phyloP scores from a whole-genome alignment of 495 filamentous ascomycete genomes.

The Rusavskia elegans region DNA sequence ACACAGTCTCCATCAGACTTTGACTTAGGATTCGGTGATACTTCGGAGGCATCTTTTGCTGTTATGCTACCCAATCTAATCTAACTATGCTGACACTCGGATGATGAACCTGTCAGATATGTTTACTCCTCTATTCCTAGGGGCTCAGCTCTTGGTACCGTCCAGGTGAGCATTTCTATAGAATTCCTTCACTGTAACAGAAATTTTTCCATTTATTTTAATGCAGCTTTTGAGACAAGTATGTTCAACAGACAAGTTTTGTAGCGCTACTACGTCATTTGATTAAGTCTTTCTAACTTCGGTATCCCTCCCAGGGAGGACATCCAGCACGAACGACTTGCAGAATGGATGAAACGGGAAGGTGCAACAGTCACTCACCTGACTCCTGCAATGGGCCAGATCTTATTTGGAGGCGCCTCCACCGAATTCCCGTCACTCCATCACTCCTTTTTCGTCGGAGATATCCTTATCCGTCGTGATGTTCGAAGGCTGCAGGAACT shows the following conservation, averaged over 20 bases:
- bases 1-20: too few relatives aligned
- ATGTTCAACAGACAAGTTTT: too few relatives aligned
- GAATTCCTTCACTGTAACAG: too few relatives aligned
- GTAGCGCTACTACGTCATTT: too few relatives aligned
- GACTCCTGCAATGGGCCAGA: constrained; percentile 89
- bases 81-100: too few relatives aligned
- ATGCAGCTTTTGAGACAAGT: too few relatives aligned
- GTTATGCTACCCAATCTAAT: too few relatives aligned
- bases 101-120: constrained; percentile 38
- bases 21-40: too few relatives aligned
- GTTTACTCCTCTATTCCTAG: constrained; percentile 64
- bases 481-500: constrained; percentile 64
- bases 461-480: constrained; percentile 75
- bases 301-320: constrained; percentile 43
- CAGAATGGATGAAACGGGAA: constrained; percentile 79
- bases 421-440: constrained; percentile 62
- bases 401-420: constrained; percentile 72
- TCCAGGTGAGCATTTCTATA: too few relatives aligned
- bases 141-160: constrained; percentile 51
- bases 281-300: too few relatives aligned
- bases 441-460: constrained; percentile 85
- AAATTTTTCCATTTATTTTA: too few relatives aligned
- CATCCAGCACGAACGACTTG: constrained; percentile 76
- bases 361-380: constrained; percentile 74
- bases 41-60: too few relatives aligned